Evolutionary conservation across 106 monocot species (phyloP).

Genomic region (Dendrobium officinale): DNA sequence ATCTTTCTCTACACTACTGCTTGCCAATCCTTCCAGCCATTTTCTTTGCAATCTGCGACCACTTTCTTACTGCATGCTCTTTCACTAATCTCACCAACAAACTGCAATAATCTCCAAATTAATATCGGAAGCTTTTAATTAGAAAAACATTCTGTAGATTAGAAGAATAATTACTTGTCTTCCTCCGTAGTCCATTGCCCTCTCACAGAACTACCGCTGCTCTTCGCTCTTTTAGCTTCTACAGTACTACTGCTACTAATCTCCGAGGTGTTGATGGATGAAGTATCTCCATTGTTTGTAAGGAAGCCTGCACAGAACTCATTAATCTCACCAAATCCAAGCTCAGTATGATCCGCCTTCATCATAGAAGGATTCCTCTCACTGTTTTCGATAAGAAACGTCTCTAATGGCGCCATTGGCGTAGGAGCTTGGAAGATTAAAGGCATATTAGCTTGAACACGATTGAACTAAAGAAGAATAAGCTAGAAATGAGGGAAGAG

Average conservation of each 20-base stretch:
- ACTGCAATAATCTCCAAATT: conserved; percentile 17
- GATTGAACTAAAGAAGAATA: not conserved
- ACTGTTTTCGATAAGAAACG: not conserved
- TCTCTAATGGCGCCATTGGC: not conserved
- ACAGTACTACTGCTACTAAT: too few species aligned
- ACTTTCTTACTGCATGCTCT: conserved; percentile 59
- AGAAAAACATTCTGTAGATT: not conserved
- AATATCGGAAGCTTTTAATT: not conserved
- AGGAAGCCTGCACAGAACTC: too few species aligned
- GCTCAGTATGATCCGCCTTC: not conserved
- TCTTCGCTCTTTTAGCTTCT: too few species aligned
- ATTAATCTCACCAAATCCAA: not conserved
- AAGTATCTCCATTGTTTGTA: not conserved
- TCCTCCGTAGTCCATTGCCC: conserved; percentile 7
- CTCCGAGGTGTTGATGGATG: too few species aligned
- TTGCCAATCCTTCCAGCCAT: conserved; percentile 65
- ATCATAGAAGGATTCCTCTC: too few species aligned
- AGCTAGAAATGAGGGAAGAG: not conserved
- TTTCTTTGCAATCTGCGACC: conserved; percentile 72
- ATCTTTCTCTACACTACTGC: conserved; percentile 51
- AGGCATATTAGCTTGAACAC: not conserved
- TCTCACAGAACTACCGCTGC: not conserved
- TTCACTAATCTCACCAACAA: conserved; percentile 50
- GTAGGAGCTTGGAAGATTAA: not conserved
- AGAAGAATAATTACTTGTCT: not conserved